These are phyloP conservation scores for Dictyostelium discoideum DNA, from an alignment of 78 protist genomes.

Conservation along the genomic window DNA sequence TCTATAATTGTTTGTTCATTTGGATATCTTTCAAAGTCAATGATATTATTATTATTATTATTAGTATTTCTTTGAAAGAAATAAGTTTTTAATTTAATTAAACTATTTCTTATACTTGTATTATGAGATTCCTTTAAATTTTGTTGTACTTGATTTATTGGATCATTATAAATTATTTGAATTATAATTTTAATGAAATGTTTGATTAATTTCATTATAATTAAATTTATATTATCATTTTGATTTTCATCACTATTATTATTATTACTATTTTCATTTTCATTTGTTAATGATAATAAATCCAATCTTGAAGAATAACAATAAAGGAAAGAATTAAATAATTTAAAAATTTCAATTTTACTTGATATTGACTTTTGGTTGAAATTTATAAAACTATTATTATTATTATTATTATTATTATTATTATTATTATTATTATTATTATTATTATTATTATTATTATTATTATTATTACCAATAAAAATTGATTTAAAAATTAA, in stretches of 20 bases:
- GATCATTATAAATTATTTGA: not conserved
- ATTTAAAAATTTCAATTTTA: not conserved
- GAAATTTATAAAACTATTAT: not conserved
- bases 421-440: not conserved
- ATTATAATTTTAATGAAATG: not conserved
- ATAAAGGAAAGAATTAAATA: not conserved
- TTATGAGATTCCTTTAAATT: not conserved
- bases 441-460: too few species aligned
- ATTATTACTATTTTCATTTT: not conserved
- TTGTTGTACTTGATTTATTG: not conserved
- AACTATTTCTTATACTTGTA: not conserved
- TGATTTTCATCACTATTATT: not conserved
- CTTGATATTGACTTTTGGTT: not conserved
- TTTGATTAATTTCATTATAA: not conserved
- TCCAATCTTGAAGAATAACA: not conserved
- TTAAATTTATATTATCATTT: not conserved
- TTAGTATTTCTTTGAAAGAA: not conserved
- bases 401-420: not conserved
- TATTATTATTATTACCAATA: not conserved
- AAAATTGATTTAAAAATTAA: not conserved
- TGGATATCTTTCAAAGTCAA: not conserved
- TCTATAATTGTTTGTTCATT: not conserved
- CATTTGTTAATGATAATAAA: not conserved
- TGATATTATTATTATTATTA: not conserved
- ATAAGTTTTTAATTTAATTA: not conserved